These are phyloP conservation scores for Luffa aegyptiaca DNA, from an alignment of 306 rosid genomes.

Conservation along the genomic window DNA sequence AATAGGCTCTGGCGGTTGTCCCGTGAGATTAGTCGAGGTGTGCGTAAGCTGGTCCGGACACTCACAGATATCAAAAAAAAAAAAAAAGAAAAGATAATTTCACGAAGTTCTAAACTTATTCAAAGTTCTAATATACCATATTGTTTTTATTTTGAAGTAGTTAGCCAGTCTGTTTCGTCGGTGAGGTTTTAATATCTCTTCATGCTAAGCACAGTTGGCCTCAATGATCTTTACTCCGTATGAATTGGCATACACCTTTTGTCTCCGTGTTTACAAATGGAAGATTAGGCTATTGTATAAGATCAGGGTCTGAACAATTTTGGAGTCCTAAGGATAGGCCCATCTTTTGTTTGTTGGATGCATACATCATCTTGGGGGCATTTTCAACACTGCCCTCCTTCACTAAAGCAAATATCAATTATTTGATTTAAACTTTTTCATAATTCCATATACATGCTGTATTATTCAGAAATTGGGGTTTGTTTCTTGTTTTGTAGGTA, in stretches of 20 bases:
- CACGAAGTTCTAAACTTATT: neutral
- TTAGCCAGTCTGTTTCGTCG: neutral
- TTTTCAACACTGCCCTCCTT: no score
- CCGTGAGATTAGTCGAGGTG: no score
- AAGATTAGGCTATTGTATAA: neutral
- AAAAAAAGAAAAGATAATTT: no score
- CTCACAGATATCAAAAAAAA: no score
- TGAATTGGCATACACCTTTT: neutral
- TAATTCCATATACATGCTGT: neutral
- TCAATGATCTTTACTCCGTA: neutral
- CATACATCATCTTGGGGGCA: neutral
- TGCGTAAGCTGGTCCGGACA: no score
- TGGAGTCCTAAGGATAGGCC: neutral
- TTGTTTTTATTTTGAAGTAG: neutral
- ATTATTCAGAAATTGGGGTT: neutral
- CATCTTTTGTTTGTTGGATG: neutral
- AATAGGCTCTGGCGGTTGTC: no score
- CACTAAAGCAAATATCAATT: neutral
- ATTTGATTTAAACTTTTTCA: neutral
- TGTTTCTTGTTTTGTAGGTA: slow-evolving; percentile 46
- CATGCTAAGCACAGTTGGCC: neutral
- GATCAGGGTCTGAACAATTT: neutral
- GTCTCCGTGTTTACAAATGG: neutral
- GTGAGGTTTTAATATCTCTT: neutral
- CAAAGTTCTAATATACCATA: neutral